Evolutionary conservation across 805 yeast species (phyloP).

Genomic region (Candida koratica): DNA sequence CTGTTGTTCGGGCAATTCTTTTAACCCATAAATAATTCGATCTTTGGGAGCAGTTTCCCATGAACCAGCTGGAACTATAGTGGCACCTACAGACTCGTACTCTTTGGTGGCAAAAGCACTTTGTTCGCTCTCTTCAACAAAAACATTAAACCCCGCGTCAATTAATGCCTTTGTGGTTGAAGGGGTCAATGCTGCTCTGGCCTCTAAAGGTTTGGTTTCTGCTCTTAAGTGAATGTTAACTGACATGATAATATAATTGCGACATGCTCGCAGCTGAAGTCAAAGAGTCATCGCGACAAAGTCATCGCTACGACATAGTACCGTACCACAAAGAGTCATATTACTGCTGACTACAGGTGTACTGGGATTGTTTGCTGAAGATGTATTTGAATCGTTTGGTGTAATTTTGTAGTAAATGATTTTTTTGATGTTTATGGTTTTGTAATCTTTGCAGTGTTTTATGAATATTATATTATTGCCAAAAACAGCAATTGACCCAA

Average conservation of each 20-base stretch:
- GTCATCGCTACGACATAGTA: too few relatives aligned
- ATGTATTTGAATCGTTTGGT: too few relatives aligned
- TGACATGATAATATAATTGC: too few relatives aligned
- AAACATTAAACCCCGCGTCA: conserved; percentile 84
- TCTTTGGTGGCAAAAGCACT: conserved; percentile 76
- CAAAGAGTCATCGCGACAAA: too few relatives aligned
- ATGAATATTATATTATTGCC: too few relatives aligned
- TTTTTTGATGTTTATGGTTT: too few relatives aligned
- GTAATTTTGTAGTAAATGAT: too few relatives aligned
- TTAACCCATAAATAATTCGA: conserved; percentile 86
- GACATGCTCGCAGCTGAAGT: too few relatives aligned
- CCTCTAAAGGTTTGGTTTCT: conserved; percentile 95
- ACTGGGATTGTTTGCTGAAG: too few relatives aligned
- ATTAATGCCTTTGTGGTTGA: conserved; percentile 76
- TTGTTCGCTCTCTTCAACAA: conserved; percentile 82
- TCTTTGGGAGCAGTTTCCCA: conserved; percentile 92
- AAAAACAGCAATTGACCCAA: too few relatives aligned
- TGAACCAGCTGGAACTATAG: conserved; percentile 86
- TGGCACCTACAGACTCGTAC: conserved; percentile 77
- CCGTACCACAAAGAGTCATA: conserved; percentile 7
- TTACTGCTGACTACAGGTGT: too few relatives aligned
- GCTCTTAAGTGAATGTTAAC: conserved; percentile 79
- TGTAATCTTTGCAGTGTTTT: too few relatives aligned
- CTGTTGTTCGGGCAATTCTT: conserved; percentile 87
- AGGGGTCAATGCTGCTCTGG: conserved; percentile 96